Evolutionary conservation across 75 land plant species (phyloP), one percentile per base, ranked within the genome.

Genomic region (Azolla pinnata): DNA sequence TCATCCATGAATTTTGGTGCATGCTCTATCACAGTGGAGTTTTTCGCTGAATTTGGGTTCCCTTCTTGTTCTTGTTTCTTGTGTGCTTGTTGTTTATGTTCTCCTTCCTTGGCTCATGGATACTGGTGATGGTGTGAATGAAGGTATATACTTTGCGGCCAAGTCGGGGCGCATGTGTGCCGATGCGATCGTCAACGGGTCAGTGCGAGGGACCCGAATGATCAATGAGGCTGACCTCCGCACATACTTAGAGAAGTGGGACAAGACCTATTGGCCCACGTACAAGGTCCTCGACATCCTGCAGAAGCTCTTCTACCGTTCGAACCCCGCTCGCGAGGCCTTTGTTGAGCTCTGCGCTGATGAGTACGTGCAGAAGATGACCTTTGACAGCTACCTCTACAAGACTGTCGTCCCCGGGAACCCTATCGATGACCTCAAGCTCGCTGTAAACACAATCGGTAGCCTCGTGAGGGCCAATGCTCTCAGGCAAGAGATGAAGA

Each of bases 321-420:
- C 95, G 21, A 85, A 92, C 53, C 93, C 90, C 20, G 95, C 97
- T 0, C 69, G 88, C 31, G 95, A 92, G 71, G 97, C 97, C 17
- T 92, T 92, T 31, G 97, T 92, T 19, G 90, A 92, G 84, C 80
- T 92, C 82, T 92, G 97, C 62, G 95, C 89, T 1, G 90, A 88
- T 44, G 90, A 92, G 60, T 92, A 92, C 27, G 97, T 91, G 28
- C 97, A 91, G 81, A 91, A 82, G 82, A 91, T 91, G 97, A 91
- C 95, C 0, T 91, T 91, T 33, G 88, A 91, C 64, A 91, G 95
- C 64, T 91, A 91, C 56, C 64, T 91, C 67, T 91, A 91, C 76
- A 92, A 92, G 82, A 71, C 59, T 29, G 97, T 92, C 29, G 97
- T 76, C 50, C 97, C 95, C 0, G 97, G 97, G 32, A 92, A 88